Percentiles rank a stretch among this genome's conserved stretches.
These are phyloP conservation scores for Chaetomiaceae sp. DNA, from an alignment of 2,329 filamentous ascomycete genomes.

Conservation along the genomic window DNA sequence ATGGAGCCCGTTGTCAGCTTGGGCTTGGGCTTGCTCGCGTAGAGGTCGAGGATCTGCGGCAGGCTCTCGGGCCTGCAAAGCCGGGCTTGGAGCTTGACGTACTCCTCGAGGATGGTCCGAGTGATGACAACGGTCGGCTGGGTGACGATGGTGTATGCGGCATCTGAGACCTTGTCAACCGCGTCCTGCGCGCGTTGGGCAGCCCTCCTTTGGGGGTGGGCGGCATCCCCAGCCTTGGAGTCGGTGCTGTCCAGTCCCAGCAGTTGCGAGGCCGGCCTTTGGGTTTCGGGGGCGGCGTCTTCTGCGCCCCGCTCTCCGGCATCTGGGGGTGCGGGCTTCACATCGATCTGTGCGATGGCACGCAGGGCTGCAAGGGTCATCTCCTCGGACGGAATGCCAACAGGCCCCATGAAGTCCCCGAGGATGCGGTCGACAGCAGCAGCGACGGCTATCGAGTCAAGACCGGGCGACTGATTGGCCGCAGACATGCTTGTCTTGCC, in stretches of 20 bases:
- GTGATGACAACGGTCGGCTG: slow-evolving; percentile 78
- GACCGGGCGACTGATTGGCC: slow-evolving; percentile 21
- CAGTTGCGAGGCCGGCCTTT: slow-evolving; percentile 29
- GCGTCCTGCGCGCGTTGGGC: slow-evolving; percentile 33
- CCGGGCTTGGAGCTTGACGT: slow-evolving; percentile 70
- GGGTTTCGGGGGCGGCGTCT: slow-evolving; percentile 31
- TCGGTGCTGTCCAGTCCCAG: slow-evolving; percentile 21
- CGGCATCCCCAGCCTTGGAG: slow-evolving; percentile 13
- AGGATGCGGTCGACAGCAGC: slow-evolving; percentile 39
- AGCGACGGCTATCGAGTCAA: slow-evolving; percentile 37
- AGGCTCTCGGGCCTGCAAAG: slow-evolving; percentile 71
- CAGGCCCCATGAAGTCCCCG: slow-evolving; percentile 40
- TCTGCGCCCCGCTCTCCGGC: slow-evolving; percentile 39
- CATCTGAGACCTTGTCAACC: slow-evolving; percentile 49
- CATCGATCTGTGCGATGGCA: slow-evolving; percentile 42
- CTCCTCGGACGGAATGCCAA: slow-evolving; percentile 41
- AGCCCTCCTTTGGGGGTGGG: background rate
- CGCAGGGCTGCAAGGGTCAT: slow-evolving; percentile 41
- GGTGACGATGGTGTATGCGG: slow-evolving; percentile 65
- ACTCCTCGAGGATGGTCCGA: slow-evolving; percentile 63
- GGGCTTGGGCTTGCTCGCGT: slow-evolving; percentile 75
- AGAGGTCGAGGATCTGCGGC: slow-evolving; percentile 74
- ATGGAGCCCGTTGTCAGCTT: slow-evolving; percentile 54
- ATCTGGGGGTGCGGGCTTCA: slow-evolving; percentile 26
- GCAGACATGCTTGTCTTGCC: slow-evolving; percentile 3